Base-by-base conservation (phyloP, 208 protist species). In the Leishmania major region DNA sequence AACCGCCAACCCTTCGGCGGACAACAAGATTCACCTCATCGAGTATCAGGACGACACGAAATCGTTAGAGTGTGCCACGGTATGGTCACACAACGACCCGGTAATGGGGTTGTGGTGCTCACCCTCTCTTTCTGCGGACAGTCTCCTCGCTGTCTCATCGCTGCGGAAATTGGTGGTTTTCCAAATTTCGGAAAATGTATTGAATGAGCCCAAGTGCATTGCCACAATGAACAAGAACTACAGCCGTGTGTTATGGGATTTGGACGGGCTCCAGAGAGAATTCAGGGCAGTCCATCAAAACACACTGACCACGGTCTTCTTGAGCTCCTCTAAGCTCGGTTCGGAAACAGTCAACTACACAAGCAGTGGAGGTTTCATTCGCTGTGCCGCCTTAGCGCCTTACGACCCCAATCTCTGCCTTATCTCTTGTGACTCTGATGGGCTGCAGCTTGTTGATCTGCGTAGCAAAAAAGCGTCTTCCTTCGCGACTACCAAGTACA, bases 231-330 rank as follows among this genome's bases (percentile, higher is more conserved):
- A 75, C 17, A 77, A 82, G 19, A 35, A 6, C 1, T 83, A 84
- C 53, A 83, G 80, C n/a, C 86, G 92, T 64, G 88, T 92, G 3
- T 60, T 97, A 67, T 97, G 94, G 94, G 92, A 96, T 85, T 76
- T 94, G 28, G 92, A 97, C 10, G 94, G 94, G n/a, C 84, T 95
- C 22, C 92, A 97, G 76, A 90, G 87, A 64, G 90, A 96, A 31
- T 82, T 95, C 17, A 78, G 76, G 43, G 45, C 89, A 3, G 74
- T 91, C 0, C 67, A 70, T 66, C 69, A 81, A 31, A 83, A 90
- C 70, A 74, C 74, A 1, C 62, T 97, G 2, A 59, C 70, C 10
- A 87, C 88, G 0, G 77, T 95, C 13, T 78, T 81, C 3, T 80
- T 96, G 8, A 83, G 75, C 31, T 57, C 81, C 7, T 87, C 75